A percentile compares a stretch with the other conserved stretches of the same genome.
phyloP scores from a whole-genome alignment of 2,329 filamentous ascomycete species.

The Diaporthe destruens region DNA sequence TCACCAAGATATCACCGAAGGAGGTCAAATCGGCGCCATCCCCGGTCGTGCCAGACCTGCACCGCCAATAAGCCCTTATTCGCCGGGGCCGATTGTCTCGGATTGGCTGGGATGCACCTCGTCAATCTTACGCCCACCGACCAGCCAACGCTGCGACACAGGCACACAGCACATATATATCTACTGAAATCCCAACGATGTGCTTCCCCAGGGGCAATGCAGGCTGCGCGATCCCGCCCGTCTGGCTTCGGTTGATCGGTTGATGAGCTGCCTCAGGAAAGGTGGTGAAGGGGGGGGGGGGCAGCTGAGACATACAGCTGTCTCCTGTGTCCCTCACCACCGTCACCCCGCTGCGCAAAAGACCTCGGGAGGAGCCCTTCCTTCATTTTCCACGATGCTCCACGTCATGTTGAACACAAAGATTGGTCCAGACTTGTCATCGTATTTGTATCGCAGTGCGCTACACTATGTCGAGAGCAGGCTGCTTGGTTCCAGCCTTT shows the following conservation, averaged over 20 bases:
- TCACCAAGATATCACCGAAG: neutral
- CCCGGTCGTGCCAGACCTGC: constrained; percentile 18
- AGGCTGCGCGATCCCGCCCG: constrained; percentile 6
- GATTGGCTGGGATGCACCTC: constrained; percentile 25
- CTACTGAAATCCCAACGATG: neutral
- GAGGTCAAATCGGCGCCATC: constrained; percentile 25
- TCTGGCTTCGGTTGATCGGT: constrained; percentile 18
- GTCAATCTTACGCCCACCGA: constrained; percentile 7
- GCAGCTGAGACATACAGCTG: constrained; percentile 16
- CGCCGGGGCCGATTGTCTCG: constrained; percentile 27
- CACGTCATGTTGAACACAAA: neutral
- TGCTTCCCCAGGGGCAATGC: neutral
- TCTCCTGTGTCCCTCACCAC: neutral
- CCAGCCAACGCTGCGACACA: neutral
- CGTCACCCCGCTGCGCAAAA: neutral
- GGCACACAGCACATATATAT: neutral
- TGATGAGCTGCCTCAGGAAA: neutral
- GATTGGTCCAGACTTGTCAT: constrained; percentile 27
- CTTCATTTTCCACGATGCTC: neutral
- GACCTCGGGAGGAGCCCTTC: constrained; percentile 7
- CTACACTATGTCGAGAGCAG: neutral
- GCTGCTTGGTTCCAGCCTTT: neutral
- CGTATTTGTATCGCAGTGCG: neutral
- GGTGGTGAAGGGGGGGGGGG: too few species aligned
- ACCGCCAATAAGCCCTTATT: constrained; percentile 10